phyloP scores from a whole-genome alignment of 345 rosid genomes.

The Odontarrhena argentea region DNA sequence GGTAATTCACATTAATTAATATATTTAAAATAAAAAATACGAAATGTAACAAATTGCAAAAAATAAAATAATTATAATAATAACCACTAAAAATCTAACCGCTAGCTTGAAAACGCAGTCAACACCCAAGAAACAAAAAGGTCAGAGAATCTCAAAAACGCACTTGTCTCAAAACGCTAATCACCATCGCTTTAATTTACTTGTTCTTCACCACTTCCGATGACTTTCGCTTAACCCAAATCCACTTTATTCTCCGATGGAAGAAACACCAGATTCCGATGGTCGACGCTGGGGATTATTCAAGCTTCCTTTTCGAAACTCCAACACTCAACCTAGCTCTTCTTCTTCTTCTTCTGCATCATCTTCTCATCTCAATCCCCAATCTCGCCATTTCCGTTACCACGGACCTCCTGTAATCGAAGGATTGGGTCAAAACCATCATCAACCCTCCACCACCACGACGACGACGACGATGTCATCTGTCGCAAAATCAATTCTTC shows the following conservation, averaged over 20 bases:
- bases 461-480: conserved; percentile 61
- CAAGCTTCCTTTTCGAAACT: conserved; percentile 66
- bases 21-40: too few species aligned
- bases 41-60: too few species aligned
- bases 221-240: not conserved
- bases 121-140: not conserved
- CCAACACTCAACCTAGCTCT: conserved; percentile 40
- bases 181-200: not conserved
- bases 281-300: conserved; percentile 69
- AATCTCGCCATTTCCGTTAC: conserved; percentile 15
- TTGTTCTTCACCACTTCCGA: not conserved
- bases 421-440: conserved; percentile 56
- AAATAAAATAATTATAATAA: too few species aligned
- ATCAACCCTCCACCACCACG: conserved; percentile 14
- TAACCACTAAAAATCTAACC: conserved; percentile 1
- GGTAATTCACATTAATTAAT: too few species aligned
- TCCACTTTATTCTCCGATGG: conserved; percentile 14
- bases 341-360: conserved; percentile 47
- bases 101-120: conserved; percentile 2
- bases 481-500: conserved; percentile 81
- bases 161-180: not conserved
- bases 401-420: too few species aligned
- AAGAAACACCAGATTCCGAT: conserved; percentile 54
- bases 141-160: not conserved
- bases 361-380: conserved; percentile 43